phyloP scores from a whole-genome alignment of 148 eudicot genomes.

The Rhododendron henanense region DNA sequence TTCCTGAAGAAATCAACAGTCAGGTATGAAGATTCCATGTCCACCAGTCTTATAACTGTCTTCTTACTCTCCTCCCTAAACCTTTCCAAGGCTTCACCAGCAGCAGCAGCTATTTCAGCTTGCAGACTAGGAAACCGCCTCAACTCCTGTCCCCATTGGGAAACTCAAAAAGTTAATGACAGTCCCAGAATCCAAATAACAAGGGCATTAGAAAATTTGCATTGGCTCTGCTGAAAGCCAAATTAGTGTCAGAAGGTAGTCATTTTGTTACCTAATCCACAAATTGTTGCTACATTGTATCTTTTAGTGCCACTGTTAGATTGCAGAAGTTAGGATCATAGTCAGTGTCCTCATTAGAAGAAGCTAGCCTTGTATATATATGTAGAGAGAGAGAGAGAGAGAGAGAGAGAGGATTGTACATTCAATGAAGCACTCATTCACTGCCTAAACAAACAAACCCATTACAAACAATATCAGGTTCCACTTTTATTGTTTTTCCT shows the following conservation, averaged over 20 bases:
- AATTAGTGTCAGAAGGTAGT: not conserved
- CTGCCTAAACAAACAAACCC: not conserved
- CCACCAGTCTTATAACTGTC: slow-evolving; percentile 59
- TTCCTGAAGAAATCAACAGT: slow-evolving; percentile 69
- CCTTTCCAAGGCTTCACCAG: slow-evolving; percentile 53
- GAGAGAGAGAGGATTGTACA: not conserved
- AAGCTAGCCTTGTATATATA: not conserved
- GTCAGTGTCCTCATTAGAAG: not conserved
- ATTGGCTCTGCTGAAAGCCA: not conserved
- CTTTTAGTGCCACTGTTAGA: not conserved
- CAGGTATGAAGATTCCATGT: slow-evolving; percentile 66
- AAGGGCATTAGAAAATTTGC: not conserved
- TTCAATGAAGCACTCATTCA: not conserved
- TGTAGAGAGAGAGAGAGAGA: not conserved
- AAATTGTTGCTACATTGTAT: not conserved
- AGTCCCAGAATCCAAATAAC: not conserved
- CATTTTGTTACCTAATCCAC: not conserved
- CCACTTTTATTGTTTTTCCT: not conserved
- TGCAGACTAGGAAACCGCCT: slow-evolving; percentile 68
- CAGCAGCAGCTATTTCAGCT: slow-evolving; percentile 56
- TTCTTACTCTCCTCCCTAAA: slow-evolving; percentile 70
- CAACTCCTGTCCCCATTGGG: slow-evolving; percentile 40
- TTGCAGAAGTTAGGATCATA: not conserved
- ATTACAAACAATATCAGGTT: not conserved
- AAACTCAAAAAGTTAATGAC: not conserved